Percentiles rank a stretch among this genome's conserved stretches.
Evolutionary conservation across 2,329 filamentous ascomycete genomes (phyloP).

Genomic region (Fusarium fracticaudum): DNA sequence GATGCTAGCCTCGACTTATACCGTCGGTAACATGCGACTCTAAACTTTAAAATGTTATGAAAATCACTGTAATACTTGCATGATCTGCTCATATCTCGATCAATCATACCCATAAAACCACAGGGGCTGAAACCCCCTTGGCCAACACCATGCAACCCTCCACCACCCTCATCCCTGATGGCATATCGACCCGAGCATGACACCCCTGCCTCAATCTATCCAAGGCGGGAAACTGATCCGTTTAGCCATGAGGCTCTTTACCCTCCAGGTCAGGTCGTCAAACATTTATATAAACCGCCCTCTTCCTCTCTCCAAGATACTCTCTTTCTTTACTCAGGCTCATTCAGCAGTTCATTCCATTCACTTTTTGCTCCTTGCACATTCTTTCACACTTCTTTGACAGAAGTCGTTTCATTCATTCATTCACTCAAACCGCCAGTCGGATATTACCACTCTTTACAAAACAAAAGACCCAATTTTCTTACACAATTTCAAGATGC

Average conservation of each 20-base stretch:
- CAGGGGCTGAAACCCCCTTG: slow-evolving; percentile 33
- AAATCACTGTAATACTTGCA: background rate
- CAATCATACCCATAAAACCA: background rate
- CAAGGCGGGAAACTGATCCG: slow-evolving; percentile 17
- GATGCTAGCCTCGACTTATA: background rate
- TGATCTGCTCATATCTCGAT: slow-evolving; percentile 23
- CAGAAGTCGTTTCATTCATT: slow-evolving; percentile 45
- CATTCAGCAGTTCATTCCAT: slow-evolving; percentile 43
- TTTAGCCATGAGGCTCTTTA: slow-evolving; percentile 26
- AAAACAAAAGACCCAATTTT: slow-evolving; percentile 7
- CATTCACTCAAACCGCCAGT: slow-evolving; percentile 36
- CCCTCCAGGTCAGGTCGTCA: background rate
- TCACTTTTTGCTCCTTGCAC: slow-evolving; percentile 43
- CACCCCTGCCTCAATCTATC: slow-evolving; percentile 17
- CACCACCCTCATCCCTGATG: slow-evolving; percentile 22
- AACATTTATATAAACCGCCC: slow-evolving; percentile 33
- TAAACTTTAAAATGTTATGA: background rate
- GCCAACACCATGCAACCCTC: slow-evolving; percentile 25
- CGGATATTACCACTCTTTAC: slow-evolving; percentile 25
- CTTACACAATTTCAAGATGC: slow-evolving; percentile 36
- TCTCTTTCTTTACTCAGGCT: slow-evolving; percentile 34
- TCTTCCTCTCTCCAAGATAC: background rate
- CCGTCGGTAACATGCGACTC: background rate
- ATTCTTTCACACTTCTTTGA: slow-evolving; percentile 45
- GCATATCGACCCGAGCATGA: slow-evolving; percentile 26